Percentiles rank a stretch among this genome's conserved stretches.
Conservation (phyloP, 108 stramenopile genomes). For the Pelagomonas calceolata region DNA sequence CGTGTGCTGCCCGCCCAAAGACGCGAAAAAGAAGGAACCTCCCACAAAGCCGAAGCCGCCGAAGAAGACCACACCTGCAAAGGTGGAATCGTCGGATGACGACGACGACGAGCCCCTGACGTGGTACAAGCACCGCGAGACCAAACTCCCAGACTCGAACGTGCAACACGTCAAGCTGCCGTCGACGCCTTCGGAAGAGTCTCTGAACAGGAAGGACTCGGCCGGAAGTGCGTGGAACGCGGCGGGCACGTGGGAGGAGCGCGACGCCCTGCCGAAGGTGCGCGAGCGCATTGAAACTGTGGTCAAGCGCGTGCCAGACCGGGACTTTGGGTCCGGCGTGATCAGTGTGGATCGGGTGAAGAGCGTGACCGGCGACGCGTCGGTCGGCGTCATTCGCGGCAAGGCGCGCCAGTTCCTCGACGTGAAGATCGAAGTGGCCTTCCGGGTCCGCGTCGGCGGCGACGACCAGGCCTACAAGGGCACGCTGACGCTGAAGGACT, state of each 20-base stretch:
- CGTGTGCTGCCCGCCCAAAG: not conserved
- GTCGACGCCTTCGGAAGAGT: not conserved
- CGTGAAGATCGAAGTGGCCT: not conserved
- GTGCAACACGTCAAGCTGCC: not conserved
- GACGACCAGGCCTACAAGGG: not conserved
- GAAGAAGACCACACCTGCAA: not conserved
- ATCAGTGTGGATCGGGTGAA: not conserved
- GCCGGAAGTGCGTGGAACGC: not conserved
- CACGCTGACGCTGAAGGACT: not conserved
- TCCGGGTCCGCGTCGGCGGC: not conserved
- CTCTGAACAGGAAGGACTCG: not conserved
- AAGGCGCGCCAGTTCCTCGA: not conserved
- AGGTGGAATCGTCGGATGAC: not conserved
- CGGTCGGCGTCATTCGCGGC: not conserved
- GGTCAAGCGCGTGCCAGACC: too few relatives aligned
- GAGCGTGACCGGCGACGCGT: not conserved
- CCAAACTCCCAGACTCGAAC: not conserved
- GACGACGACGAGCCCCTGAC: not conserved
- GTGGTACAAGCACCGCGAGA: slow-evolving; percentile 1
- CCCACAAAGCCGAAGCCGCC: not conserved
- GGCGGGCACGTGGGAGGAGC: not conserved
- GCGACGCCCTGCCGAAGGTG: not conserved
- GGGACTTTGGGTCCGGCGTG: not conserved
- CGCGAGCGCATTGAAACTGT: too few relatives aligned
- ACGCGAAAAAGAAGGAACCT: not conserved